Conservation (phyloP, 176 grass and related monocot genomes). For the Zoysia pacifica region DNA sequence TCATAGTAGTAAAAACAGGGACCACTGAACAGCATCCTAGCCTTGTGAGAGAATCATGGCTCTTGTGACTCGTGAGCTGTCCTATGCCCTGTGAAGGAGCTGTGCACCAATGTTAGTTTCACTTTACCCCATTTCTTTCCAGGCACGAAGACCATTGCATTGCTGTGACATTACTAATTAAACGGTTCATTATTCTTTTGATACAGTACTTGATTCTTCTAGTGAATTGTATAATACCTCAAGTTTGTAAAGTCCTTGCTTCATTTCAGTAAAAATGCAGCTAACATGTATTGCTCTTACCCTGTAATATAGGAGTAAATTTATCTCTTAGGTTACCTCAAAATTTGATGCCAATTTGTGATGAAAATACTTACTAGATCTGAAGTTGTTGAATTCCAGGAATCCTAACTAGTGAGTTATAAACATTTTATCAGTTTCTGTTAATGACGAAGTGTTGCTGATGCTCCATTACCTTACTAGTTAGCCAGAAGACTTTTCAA, state of each 20-base stretch:
- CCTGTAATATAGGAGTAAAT: background rate
- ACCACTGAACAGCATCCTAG: background rate
- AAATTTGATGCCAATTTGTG: constrained; percentile 11
- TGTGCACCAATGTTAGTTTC: background rate
- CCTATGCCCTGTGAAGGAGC: background rate
- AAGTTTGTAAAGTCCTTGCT: constrained; percentile 29
- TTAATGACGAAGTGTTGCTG: background rate
- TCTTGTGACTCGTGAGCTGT: background rate
- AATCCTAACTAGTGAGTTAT: background rate
- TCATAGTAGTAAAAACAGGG: background rate
- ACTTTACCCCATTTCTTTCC: constrained; percentile 6
- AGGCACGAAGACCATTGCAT: background rate
- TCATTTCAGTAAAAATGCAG: constrained; percentile 37
- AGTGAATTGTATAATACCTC: background rate
- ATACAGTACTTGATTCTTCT: background rate
- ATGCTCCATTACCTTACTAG: background rate
- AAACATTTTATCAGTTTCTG: background rate
- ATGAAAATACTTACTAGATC: constrained; percentile 11
- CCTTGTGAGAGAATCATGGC: no score
- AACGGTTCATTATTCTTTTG: constrained; percentile 29
- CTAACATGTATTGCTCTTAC: constrained; percentile 16
- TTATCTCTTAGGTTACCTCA: constrained; percentile 15
- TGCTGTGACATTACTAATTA: constrained; percentile 16
- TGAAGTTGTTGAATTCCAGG: background rate
- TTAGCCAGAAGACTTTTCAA: background rate